Percentiles rank a stretch among this genome's conserved stretches.
phyloP scores from a whole-genome alignment of 371 early-diverging fungal species.

The Rhizopus arrhizus region DNA sequence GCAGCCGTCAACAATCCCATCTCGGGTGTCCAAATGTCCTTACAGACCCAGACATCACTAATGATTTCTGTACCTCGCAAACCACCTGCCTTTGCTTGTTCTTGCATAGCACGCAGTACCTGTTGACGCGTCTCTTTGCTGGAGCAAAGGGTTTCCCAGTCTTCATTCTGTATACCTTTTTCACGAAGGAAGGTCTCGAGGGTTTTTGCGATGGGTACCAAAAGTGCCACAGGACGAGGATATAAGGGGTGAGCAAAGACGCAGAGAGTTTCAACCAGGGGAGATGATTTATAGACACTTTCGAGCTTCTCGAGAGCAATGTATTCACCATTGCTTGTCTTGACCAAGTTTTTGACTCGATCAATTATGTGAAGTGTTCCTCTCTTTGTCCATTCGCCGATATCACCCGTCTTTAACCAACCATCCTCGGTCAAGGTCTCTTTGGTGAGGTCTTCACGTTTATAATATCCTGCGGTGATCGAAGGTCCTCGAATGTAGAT shows the following conservation, averaged over 20 bases:
- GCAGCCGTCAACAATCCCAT: conserved; percentile 86
- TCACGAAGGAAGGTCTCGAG: conserved; percentile 34
- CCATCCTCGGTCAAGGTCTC: conserved; percentile 78
- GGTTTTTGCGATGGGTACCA: conserved; percentile 67
- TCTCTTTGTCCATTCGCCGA: conserved; percentile 78
- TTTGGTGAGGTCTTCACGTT: conserved; percentile 72
- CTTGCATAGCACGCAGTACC: conserved; percentile 27
- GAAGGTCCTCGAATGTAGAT: conserved; percentile 84
- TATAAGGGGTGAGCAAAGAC: conserved; percentile 80
- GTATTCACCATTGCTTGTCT: conserved; percentile 91
- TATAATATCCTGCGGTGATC: conserved; percentile 71
- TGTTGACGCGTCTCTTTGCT: conserved; percentile 19
- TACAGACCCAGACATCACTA: conserved; percentile 65
- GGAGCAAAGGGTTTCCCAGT: conserved; percentile 39
- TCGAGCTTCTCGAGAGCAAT: conserved; percentile 98
- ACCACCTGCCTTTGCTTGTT: conserved; percentile 42
- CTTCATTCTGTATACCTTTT: conserved; percentile 27
- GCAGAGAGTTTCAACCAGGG: conserved; percentile 81
- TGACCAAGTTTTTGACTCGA: conserved; percentile 83
- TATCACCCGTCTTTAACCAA: conserved; percentile 94
- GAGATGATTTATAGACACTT: conserved; percentile 80
- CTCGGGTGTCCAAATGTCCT: conserved; percentile 88
- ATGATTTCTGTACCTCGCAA: conserved; percentile 79
- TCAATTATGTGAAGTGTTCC: conserved; percentile 78
- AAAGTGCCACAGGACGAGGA: conserved; percentile 69